Conservation (phyloP, 73 alveolate genomes). For the Durusdinium trenchii region DNA sequence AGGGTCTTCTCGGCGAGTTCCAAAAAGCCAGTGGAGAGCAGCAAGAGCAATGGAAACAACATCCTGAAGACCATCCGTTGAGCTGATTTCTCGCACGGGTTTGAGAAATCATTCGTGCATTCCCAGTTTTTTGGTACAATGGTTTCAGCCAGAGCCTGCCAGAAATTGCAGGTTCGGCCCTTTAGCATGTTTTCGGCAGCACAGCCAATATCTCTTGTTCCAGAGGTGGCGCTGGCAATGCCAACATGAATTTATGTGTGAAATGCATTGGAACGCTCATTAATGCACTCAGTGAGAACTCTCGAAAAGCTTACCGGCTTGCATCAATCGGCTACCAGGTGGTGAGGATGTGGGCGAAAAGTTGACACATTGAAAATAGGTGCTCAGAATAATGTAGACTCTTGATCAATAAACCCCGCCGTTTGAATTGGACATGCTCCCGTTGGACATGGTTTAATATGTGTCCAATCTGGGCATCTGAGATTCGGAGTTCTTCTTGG, state of each 20-base stretch:
- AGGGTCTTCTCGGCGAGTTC: slow-evolving; percentile 96
- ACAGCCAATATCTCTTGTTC: not conserved
- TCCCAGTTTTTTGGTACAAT: slow-evolving; percentile 13
- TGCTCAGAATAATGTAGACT: too few species aligned
- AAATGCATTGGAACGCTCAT: slow-evolving; percentile 40
- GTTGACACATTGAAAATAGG: too few species aligned
- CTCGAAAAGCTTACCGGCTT: too few species aligned
- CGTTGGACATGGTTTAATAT: too few species aligned
- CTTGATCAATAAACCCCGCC: too few species aligned
- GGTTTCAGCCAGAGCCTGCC: not conserved
- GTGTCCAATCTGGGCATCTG: too few species aligned
- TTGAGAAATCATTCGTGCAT: not conserved
- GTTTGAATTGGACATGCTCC: too few species aligned
- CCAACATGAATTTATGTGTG: not conserved
- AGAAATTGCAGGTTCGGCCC: not conserved
- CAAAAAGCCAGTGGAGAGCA: not conserved
- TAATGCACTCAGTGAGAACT: slow-evolving; percentile 30
- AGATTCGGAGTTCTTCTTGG: too few species aligned
- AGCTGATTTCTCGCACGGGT: not conserved
- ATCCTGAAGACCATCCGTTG: slow-evolving; percentile 67
- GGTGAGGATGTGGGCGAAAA: too few species aligned
- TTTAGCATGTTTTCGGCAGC: too few species aligned
- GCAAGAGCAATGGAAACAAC: slow-evolving; percentile 13
- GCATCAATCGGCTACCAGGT: too few species aligned
- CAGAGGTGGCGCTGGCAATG: not conserved